A percentile compares a stretch with the other conserved stretches of the same genome.
These are phyloP conservation scores for Cladorrhinum sp. DNA, from an alignment of 2,329 filamentous ascomycete species.

Conservation along the genomic window DNA sequence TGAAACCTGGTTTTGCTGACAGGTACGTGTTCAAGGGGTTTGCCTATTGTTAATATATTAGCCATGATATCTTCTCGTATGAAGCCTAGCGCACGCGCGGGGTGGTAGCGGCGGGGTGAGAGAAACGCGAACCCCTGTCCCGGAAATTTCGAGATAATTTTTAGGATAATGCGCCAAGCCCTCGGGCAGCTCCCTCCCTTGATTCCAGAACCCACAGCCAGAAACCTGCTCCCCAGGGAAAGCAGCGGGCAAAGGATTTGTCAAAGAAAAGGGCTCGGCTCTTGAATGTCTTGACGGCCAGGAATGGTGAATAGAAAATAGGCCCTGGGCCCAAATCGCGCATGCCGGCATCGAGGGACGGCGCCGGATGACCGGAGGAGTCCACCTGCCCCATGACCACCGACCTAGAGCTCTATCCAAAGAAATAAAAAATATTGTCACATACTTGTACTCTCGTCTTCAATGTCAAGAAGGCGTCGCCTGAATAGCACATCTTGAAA, in stretches of 20 bases:
- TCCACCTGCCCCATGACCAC: background rate
- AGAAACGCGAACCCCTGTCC: slow-evolving; percentile 35
- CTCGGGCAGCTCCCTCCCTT: slow-evolving; percentile 8
- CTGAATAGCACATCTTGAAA: slow-evolving; percentile 98
- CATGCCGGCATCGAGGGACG: slow-evolving; percentile 1
- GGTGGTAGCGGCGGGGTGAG: slow-evolving; percentile 23
- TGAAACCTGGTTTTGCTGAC: slow-evolving; percentile 85
- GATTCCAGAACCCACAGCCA: slow-evolving; percentile 12
- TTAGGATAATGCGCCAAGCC: slow-evolving; percentile 34
- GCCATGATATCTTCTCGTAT: slow-evolving; percentile 38
- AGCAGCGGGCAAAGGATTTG: background rate
- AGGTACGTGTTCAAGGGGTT: slow-evolving; percentile 97
- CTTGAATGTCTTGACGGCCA: background rate
- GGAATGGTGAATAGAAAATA: background rate
- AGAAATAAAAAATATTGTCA: slow-evolving; percentile 28
- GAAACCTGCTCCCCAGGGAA: background rate
- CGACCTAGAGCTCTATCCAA: slow-evolving; percentile 12
- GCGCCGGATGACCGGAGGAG: background rate
- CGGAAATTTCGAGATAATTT: slow-evolving; percentile 34
- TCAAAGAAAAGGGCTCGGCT: background rate
- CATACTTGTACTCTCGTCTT: slow-evolving; percentile 90
- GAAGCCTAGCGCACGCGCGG: slow-evolving; percentile 24
- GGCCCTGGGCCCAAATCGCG: background rate
- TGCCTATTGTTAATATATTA: slow-evolving; percentile 60
- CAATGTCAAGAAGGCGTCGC: slow-evolving; percentile 91